phyloP scores from a whole-genome alignment of 2,329 filamentous ascomycete species.

The Colletotrichum sp. region DNA sequence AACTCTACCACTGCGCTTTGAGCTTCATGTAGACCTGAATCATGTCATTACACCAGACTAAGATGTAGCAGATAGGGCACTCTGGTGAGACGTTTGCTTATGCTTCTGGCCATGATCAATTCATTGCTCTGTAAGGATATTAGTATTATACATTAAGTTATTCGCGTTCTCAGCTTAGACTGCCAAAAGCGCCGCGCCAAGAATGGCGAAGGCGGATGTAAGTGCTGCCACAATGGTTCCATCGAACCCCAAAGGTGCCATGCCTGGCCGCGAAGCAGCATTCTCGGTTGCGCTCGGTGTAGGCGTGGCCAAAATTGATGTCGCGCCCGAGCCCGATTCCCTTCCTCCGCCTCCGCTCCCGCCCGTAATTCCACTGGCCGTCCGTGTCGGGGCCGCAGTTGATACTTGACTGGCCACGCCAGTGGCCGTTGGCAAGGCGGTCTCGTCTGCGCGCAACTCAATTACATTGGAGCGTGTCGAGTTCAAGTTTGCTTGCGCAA shows the following conservation, averaged over 20 bases:
- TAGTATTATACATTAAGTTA: neutral
- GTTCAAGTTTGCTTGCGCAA: constrained; percentile 62
- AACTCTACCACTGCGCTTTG: neutral
- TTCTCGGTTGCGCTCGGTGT: neutral
- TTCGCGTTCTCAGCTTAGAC: neutral
- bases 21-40: neutral
- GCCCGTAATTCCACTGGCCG: neutral
- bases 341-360: neutral
- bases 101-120: neutral
- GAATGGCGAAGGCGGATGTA: neutral
- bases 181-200: neutral
- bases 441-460: constrained; percentile 45
- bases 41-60: neutral
- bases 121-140: neutral
- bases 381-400: neutral
- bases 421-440: constrained; percentile 45
- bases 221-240: neutral
- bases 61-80: neutral
- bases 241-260: neutral
- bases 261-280: neutral
- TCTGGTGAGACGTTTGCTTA: neutral
- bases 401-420: constrained; percentile 38
- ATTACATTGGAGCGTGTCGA: constrained; percentile 47
- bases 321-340: neutral
- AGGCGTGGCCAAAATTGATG: neutral